Conservation (phyloP, 768 basidiomycete species). For the Cubamyces sp. region DNA sequence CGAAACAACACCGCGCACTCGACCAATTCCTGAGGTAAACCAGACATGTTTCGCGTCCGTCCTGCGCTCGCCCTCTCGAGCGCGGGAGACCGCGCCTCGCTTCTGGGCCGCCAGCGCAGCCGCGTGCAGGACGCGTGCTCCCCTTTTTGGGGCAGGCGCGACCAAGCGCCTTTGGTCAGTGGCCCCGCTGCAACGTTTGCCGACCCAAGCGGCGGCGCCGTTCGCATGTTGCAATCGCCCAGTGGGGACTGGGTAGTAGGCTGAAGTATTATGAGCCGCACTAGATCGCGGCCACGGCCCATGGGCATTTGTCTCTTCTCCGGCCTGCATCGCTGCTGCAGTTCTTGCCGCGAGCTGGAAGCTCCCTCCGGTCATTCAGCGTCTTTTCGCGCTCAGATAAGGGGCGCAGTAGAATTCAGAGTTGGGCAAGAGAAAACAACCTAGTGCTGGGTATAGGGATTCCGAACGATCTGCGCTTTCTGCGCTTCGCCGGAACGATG, state of each 20-base stretch:
- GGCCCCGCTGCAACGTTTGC: constrained; percentile 17
- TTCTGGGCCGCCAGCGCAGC: constrained; percentile 33
- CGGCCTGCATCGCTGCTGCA: too few species aligned
- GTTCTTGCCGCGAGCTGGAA: background rate
- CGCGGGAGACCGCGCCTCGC: constrained; percentile 23
- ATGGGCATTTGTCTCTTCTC: too few species aligned
- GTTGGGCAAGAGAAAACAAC: constrained; percentile 11
- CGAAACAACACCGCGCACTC: constrained; percentile 23
- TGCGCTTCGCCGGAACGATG: constrained; percentile 7
- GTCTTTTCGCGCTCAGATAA: constrained; percentile 17
- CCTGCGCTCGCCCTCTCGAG: constrained; percentile 3
- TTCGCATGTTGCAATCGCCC: constrained; percentile 3
- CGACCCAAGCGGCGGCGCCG: constrained; percentile 23
- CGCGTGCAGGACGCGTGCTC: constrained; percentile 43
- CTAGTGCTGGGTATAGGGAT: constrained; percentile 12
- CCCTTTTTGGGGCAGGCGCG: constrained; percentile 36
- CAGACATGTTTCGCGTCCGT: constrained; percentile 37
- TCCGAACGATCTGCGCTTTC: constrained; percentile 23
- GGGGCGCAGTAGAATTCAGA: constrained; percentile 19
- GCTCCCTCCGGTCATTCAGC: background rate
- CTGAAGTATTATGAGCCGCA: constrained; percentile 12
- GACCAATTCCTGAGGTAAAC: constrained; percentile 33
- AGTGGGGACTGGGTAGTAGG: background rate
- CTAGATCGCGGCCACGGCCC: background rate
- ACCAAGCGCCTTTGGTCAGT: constrained; percentile 21